These are phyloP conservation scores for Quaeritorhiza haematococci DNA, from an alignment of 371 early-diverging fungal genomes.

Conservation along the genomic window DNA sequence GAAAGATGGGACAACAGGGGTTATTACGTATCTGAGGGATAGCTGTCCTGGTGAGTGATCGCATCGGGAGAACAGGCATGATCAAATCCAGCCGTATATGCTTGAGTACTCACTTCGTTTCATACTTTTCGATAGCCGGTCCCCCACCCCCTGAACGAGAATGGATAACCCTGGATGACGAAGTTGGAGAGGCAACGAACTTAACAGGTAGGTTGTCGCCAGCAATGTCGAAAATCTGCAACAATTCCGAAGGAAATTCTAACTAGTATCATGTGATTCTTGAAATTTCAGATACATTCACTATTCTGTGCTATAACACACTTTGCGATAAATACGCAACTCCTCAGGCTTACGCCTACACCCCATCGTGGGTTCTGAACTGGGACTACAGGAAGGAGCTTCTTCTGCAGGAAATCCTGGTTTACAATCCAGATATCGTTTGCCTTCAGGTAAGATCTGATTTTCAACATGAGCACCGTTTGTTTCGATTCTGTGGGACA, in stretches of 20 bases:
- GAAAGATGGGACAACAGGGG: conserved; percentile 81
- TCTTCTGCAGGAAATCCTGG: conserved; percentile 82
- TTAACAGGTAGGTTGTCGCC: no score
- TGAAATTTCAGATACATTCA: conserved; percentile 58
- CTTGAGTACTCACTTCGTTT: no score
- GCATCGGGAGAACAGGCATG: no score
- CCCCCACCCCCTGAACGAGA: conserved; percentile 85
- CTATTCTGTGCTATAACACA: conserved; percentile 93
- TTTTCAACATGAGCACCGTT: no score
- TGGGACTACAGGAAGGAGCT: conserved; percentile 94
- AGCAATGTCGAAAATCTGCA: no score
- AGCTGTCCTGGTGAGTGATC: conserved; percentile 74
- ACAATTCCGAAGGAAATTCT: no score
- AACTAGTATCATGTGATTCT: no score
- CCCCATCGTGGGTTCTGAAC: conserved; percentile 93
- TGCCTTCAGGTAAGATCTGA: conserved; percentile 80
- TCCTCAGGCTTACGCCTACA: conserved; percentile 84
- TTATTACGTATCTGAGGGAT: conserved; percentile 90
- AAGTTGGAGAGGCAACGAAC: neutral
- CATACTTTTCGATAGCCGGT: conserved; percentile 46
- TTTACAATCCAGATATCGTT: conserved; percentile 88
- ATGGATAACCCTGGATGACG: conserved; percentile 76
- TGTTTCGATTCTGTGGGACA: no score
- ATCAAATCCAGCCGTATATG: no score
- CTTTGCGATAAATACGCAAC: conserved; percentile 90